phyloP scores from a whole-genome alignment of 768 basidiomycete genomes.

The Panaeolus papilionaceus region DNA sequence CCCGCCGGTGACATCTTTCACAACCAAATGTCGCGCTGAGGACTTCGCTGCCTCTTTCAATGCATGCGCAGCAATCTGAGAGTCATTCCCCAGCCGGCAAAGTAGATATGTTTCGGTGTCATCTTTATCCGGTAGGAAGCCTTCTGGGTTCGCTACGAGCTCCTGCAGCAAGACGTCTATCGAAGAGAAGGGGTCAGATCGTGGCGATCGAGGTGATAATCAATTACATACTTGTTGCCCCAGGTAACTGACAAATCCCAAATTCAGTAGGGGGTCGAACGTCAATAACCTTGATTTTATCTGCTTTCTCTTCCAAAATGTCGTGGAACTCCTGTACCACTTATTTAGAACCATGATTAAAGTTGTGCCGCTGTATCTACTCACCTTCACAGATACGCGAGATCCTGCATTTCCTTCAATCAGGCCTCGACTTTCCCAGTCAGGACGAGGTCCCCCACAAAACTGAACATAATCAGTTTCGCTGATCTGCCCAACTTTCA shows the following conservation, averaged over 20 bases:
- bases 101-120: slow-evolving; percentile 59
- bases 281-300: slow-evolving; percentile 63
- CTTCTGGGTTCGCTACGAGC: slow-evolving; percentile 66
- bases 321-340: slow-evolving; percentile 54
- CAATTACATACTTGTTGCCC: slow-evolving; percentile 66
- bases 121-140: slow-evolving; percentile 38
- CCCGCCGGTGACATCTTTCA: slow-evolving; percentile 84
- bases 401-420: slow-evolving; percentile 42
- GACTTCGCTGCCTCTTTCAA: slow-evolving; percentile 44
- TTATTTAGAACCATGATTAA: slow-evolving; percentile 14
- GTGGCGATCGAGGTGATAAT: not conserved
- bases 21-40: slow-evolving; percentile 27
- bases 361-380: slow-evolving; percentile 5
- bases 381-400: slow-evolving; percentile 54
- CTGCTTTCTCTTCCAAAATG: slow-evolving; percentile 33
- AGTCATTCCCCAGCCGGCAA: slow-evolving; percentile 93
- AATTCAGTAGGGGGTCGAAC: slow-evolving; percentile 83
- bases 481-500: slow-evolving; percentile 23
- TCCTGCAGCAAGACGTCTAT: slow-evolving; percentile 77
- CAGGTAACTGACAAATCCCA: slow-evolving; percentile 83
- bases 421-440: slow-evolving; percentile 68
- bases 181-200: not conserved
- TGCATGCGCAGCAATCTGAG: slow-evolving; percentile 82
- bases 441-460: slow-evolving; percentile 76
- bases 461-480: slow-evolving; percentile 80